phyloP scores from a whole-genome alignment of 2,329 filamentous ascomycete genomes.

The Diaporthe humulicola region DNA sequence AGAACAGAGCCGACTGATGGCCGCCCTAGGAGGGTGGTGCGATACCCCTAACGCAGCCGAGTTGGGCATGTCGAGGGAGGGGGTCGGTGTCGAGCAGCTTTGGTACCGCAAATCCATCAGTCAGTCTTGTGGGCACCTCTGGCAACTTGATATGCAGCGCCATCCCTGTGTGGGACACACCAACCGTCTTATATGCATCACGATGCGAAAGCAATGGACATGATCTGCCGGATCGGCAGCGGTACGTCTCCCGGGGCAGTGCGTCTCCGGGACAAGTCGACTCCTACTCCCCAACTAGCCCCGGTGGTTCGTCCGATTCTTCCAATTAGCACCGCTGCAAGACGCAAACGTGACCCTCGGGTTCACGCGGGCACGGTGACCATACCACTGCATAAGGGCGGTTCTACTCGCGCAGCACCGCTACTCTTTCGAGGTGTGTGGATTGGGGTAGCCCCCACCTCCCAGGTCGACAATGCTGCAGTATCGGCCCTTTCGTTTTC shows the following conservation, averaged over 20 bases:
- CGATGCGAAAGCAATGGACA: conserved; percentile 8
- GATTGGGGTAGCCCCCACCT: not conserved
- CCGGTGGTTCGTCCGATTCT: conserved; percentile 18
- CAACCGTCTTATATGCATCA: conserved; percentile 22
- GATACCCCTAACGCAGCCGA: not conserved
- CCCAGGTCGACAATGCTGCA: not conserved
- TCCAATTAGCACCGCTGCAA: conserved; percentile 11
- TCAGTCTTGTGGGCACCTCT: not conserved
- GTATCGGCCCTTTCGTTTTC: not conserved
- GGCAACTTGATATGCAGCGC: not conserved
- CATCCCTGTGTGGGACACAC: conserved; percentile 12
- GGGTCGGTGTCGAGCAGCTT: not conserved
- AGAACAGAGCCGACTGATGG: conserved; percentile 3
- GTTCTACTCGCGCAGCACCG: not conserved
- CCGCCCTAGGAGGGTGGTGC: not conserved
- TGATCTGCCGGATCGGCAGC: conserved; percentile 27
- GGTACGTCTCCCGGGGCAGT: conserved; percentile 11
- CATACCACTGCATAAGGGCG: not conserved
- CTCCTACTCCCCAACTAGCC: conserved; percentile 13
- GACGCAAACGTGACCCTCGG: not conserved
- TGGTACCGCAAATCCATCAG: conserved; percentile 1
- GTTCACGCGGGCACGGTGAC: not conserved
- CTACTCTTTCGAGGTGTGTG: conserved; percentile 4
- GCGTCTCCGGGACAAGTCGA: too few species aligned
- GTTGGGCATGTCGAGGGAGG: not conserved